Evolutionary conservation across 805 yeast genomes (phyloP), one percentile per base, ranked within the genome.

Genomic region (Ogataea degrootiae): DNA sequence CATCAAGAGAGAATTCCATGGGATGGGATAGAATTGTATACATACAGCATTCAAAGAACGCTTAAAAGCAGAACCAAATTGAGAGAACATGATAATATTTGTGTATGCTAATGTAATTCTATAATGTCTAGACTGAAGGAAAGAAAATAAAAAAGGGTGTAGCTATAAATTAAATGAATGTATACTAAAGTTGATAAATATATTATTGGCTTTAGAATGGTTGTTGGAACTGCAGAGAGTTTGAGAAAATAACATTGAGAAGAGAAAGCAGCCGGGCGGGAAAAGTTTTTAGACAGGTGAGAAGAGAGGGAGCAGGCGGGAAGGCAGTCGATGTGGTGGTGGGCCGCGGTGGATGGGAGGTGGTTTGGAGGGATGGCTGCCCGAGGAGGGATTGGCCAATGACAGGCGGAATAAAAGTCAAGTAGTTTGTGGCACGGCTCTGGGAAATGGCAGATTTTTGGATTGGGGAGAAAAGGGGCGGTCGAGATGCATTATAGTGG

Each of bases 11-110:
- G 21, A 19, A 19, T 4, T 19, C 21, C 3, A 12, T n/a, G 12
- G 6, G 31, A 22, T 37, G 8, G 14, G 31, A 22, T 37, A 4
- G 14, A 19, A 21, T 12, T 33, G 14, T 11, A 41, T 56, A 64
- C 68, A 53, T 64, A 64, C 68, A 58, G 68, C 65, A 58, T 59
- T 61, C 55, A 58, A 44, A 43, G 65, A 54, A 55, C 65, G 67
- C 65, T 65, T 65, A 50, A 65, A 52, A 47, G 68, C 66, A 51
- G 67, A 60, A 51, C 68, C 62, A 55, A 66, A 58, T 53, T 60
- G 68, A 43, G 69, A 59, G 55, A 65, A 66, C 71, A 65, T 65
- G 44, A 14, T 39, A 17, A 19, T 39, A 21, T 31, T 21, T 39
- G 31, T 34, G 29, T 41, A 34, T 41, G 43, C 31, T 26, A 21